Conservation (phyloP, 192 early-diverging fungal genomes). For the Backusella parvicylindrica region DNA sequence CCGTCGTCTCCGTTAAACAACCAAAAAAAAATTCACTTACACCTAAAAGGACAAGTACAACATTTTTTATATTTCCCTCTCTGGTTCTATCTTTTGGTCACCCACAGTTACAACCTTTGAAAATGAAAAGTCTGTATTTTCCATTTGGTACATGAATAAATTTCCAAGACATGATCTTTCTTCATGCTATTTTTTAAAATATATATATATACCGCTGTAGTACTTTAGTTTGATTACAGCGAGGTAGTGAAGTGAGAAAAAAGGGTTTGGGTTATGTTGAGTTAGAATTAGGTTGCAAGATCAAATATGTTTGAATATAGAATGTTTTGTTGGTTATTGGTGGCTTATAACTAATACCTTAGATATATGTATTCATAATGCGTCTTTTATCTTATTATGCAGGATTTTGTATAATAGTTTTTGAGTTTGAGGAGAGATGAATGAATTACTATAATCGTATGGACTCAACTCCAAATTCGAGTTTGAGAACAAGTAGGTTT, state of each 20-base stretch:
- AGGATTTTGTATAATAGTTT: not conserved
- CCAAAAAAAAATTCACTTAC: not conserved
- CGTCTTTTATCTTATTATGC: too few species aligned
- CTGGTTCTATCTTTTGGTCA: not conserved
- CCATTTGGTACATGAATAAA: slow-evolving; percentile 1
- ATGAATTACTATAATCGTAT: too few species aligned
- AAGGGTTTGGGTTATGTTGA: not conserved
- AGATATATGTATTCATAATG: too few species aligned
- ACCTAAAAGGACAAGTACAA: not conserved
- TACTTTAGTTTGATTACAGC: not conserved
- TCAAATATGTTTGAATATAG: not conserved
- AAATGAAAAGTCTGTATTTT: not conserved
- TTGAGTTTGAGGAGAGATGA: too few species aligned
- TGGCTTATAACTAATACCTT: not conserved
- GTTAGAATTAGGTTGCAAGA: not conserved
- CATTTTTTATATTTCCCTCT: not conserved
- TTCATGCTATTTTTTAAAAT: not conserved
- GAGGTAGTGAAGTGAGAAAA: too few species aligned
- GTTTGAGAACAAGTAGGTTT: too few species aligned
- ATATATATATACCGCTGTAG: not conserved
- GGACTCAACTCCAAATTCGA: too few species aligned
- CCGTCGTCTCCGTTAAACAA: slow-evolving; percentile 89
- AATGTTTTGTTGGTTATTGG: not conserved
- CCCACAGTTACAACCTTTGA: not conserved
- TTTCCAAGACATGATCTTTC: not conserved